Evolutionary conservation across 2,329 filamentous ascomycete genomes (phyloP), one percentile per base, ranked within the genome.

Genomic region (Pseudogymnoascus sp.): DNA sequence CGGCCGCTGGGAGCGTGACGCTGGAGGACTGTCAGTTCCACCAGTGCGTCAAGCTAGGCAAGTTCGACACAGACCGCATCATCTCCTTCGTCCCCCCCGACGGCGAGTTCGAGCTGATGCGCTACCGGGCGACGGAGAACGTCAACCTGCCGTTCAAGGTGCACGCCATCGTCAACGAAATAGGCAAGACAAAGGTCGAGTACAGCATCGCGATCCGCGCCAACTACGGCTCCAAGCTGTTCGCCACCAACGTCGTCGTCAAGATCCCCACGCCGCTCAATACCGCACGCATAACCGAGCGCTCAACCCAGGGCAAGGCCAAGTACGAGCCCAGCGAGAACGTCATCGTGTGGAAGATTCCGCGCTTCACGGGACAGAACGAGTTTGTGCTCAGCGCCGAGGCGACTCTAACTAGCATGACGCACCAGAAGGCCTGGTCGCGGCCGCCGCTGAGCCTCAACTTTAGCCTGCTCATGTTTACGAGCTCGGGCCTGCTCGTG

Each of bases 271-370:
- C 95, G 3, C 95, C 95, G 11, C 84, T 99, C 61, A 99, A 99
- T 79, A 98, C 96, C 1, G 95, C 95, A 53, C 89, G 89, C 73
- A 97, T 96, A 65, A 93, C 88, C 1, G 92, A 97, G 77, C 87
- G 95, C 60, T 96, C 93, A 66, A 95, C 90, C 1, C 93, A 98
- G 77, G 96, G 95, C 65, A 96, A 97, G 75, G 95, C 95, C 64
- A 98, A 97, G 77, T 99, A 99, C 77, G 96, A 99, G 77, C 96
- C 95, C 0, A 90, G 93, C 67, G 93, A 97, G 74, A 99, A 99
- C 80, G 91, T 93, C 72, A 98, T 99, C 67, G 89, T 98, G 11
- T 99, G 95, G 95, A 98, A 97, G 82, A 98, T 99, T 69, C 89
- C 93, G 11, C 85, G 95, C n/a, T 99, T 99, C 77, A 95, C 93